phyloP scores from a whole-genome alignment of 495 filamentous ascomycete species.

The Podospora didyma region DNA sequence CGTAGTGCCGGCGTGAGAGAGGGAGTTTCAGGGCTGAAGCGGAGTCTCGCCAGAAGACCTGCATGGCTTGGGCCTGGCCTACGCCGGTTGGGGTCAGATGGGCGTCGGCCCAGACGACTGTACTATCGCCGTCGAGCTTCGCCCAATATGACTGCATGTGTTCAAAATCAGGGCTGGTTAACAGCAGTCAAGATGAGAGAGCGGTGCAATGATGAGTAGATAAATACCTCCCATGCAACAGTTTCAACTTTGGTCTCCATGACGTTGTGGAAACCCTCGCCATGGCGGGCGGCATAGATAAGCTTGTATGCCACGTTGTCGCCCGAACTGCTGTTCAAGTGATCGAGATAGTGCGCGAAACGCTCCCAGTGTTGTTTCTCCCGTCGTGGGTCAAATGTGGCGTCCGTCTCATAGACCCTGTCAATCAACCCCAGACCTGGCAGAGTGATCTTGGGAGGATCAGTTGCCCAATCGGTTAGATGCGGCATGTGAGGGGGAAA shows the following conservation, averaged over 20 bases:
- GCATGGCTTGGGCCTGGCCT: conserved; percentile 57
- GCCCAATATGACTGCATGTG: conserved; percentile 56
- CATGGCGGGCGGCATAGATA: conserved; percentile 31
- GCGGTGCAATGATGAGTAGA: background rate
- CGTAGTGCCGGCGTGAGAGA: conserved; percentile 61
- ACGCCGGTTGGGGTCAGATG: conserved; percentile 58
- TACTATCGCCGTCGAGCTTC: conserved; percentile 62
- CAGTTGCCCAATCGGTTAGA: background rate
- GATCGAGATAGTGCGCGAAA: conserved; percentile 25
- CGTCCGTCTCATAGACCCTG: conserved; percentile 26
- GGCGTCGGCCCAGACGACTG: conserved; percentile 65
- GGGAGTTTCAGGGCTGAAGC: conserved; percentile 55
- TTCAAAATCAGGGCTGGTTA: background rate
- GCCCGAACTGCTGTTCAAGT: conserved; percentile 18
- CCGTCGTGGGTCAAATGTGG: conserved; percentile 10
- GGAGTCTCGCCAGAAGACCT: conserved; percentile 59
- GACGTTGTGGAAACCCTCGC: conserved; percentile 35
- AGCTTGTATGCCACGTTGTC: conserved; percentile 28
- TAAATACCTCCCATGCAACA: conserved; percentile 28
- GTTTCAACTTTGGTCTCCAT: conserved; percentile 32
- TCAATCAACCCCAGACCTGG: conserved; percentile 29
- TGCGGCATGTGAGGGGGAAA: background rate
- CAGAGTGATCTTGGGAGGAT: conserved; percentile 14
- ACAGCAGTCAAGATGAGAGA: background rate
- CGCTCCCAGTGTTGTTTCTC: conserved; percentile 27